Evolutionary conservation across 2,329 filamentous ascomycete genomes (phyloP).

Genomic region (Xylariaceae sp.): DNA sequence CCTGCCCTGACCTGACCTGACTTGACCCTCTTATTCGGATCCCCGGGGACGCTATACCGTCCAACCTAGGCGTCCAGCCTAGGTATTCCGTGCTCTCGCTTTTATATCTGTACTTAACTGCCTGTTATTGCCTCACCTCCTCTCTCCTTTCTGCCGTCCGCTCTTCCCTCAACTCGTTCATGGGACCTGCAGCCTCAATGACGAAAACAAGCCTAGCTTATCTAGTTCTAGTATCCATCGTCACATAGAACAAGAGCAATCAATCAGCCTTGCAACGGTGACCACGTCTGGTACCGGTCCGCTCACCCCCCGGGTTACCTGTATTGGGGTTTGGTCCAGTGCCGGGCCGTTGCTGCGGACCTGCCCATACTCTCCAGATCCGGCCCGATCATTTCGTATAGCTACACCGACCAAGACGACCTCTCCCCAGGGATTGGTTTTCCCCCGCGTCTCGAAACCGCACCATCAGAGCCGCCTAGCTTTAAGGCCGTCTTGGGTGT

Average conservation of each 20-base stretch:
- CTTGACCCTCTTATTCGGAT: constrained; percentile 8
- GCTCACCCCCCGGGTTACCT: constrained; percentile 6
- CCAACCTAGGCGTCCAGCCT: not conserved
- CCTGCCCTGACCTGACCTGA: constrained; percentile 7
- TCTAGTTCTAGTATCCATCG: constrained; percentile 50
- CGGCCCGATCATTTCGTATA: constrained; percentile 8
- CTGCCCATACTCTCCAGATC: constrained; percentile 13
- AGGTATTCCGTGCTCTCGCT: not conserved
- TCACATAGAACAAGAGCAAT: constrained; percentile 40
- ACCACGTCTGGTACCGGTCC: constrained; percentile 12
- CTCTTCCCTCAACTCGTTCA: not conserved
- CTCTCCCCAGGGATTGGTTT: not conserved
- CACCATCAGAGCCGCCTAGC: constrained; percentile 4
- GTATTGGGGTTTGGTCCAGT: constrained; percentile 12
- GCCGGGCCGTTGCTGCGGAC: constrained; percentile 17
- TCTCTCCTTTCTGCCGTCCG: constrained; percentile 1
- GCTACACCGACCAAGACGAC: constrained; percentile 11
- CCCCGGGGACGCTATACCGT: constrained; percentile 1
- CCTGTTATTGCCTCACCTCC: not conserved
- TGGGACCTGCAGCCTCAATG: constrained; percentile 39
- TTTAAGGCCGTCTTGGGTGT: constrained; percentile 4
- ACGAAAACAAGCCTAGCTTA: constrained; percentile 55
- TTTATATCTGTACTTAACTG: not conserved
- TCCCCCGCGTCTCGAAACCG: constrained; percentile 8
- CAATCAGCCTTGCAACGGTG: constrained; percentile 21